Conservation (phyloP, 2,329 filamentous ascomycete genomes). For the Trichoderma brevicompactum region DNA sequence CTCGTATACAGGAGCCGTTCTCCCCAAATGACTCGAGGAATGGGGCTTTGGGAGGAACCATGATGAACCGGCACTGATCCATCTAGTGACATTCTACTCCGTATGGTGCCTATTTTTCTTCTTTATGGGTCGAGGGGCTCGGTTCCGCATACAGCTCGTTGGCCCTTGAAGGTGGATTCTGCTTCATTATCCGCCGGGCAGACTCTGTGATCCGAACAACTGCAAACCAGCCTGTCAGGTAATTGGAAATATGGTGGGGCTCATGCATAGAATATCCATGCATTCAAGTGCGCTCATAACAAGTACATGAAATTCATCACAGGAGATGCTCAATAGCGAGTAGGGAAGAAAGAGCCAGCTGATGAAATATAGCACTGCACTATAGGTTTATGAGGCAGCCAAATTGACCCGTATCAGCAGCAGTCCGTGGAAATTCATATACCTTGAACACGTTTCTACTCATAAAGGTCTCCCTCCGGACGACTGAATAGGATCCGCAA, state of each 20-base stretch:
- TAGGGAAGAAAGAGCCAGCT: too few relatives aligned
- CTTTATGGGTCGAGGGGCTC: background rate
- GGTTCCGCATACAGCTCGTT: background rate
- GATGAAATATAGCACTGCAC: too few relatives aligned
- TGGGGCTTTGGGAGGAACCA: background rate
- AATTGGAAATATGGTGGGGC: background rate
- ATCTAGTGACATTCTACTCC: conserved; percentile 1
- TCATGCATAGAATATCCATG: background rate
- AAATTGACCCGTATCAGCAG: background rate
- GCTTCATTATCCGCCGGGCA: conserved; percentile 3
- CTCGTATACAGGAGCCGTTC: background rate
- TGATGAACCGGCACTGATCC: background rate
- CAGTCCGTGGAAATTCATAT: too few relatives aligned
- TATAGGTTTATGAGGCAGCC: background rate
- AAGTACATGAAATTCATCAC: too few relatives aligned
- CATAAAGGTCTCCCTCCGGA: background rate
- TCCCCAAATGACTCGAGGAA: conserved; percentile 7
- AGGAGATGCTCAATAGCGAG: too few relatives aligned
- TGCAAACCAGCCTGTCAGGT: background rate
- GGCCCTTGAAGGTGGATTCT: background rate
- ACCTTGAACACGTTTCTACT: fast-evolving
- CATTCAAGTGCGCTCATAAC: background rate
- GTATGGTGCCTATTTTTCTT: background rate
- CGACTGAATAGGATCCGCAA: too few relatives aligned
- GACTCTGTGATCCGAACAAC: conserved; percentile 10